Base-by-base conservation (phyloP, 2,329 filamentous ascomycete species). In the Capronia americana region DNA sequence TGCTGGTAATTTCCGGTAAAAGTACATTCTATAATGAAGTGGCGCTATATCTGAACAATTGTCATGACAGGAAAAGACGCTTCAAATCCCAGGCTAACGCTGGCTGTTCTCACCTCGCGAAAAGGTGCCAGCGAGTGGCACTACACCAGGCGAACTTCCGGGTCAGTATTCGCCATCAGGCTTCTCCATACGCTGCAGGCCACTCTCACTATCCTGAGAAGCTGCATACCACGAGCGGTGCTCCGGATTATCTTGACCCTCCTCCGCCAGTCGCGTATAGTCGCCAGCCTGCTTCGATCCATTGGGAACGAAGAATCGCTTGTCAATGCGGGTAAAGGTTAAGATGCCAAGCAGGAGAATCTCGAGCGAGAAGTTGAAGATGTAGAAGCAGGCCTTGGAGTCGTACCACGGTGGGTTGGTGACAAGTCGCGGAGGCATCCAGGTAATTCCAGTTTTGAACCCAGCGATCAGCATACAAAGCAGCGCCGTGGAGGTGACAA, bases 331-430 rank as follows among this genome's bases (percentile, higher is more conserved):
- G 20, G 84, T 78, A 17, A 90, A 74, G 0, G 88, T 84, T 78
- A 91, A 93, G 6, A 88, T 78, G 61, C 83, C 84, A 2, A 94
- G 83, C 28, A 92, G 87, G 26, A 90, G 74, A 48, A 93, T 80
- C 78, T 96, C 93, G 38, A 93, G 82, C 17, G 80, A 81, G 74
- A 91, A 95, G 79, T 92, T 90, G 81, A 95, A 91, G 74, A 87
- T 78, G 79, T 94, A 96, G 80, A 92, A 96, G 72, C 85, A 87
- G 0, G 88, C 85, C 75, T 89, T 90, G 74, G 81, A 81, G 73
- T 92, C 85, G 75, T 88, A 94, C 85, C 88, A 90, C 4, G 88
- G 88, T 1, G 90, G 87, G 63, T 86, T 48, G 10, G 50, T 80
- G 62, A 74, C 72, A 2, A 82, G 86, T 26, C 83, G 84, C 30